Conservation (phyloP, 805 yeast genomes). For the Cyberlindnera mrakii region DNA sequence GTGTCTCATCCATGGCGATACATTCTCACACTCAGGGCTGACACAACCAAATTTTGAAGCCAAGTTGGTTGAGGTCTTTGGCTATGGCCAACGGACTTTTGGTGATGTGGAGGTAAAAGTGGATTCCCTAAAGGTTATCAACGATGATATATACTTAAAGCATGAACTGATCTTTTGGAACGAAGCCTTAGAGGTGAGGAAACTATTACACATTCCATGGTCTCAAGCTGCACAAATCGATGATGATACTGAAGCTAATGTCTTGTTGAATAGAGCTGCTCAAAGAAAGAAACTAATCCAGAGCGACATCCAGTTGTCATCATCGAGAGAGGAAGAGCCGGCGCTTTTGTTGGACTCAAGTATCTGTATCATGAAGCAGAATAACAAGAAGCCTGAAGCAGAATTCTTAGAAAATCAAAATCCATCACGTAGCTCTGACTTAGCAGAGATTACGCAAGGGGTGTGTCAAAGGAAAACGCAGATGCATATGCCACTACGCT, state of each 20-base stretch:
- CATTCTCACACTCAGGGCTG: slow-evolving; percentile 20
- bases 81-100: slow-evolving; percentile 16
- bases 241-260: not conserved
- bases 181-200: slow-evolving; percentile 20
- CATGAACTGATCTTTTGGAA: slow-evolving; percentile 34
- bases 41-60: slow-evolving; percentile 19
- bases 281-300: slow-evolving; percentile 6
- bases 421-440: slow-evolving; percentile 4
- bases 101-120: slow-evolving; percentile 27
- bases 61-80: slow-evolving; percentile 24
- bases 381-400: slow-evolving; percentile 1
- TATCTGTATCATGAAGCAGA: slow-evolving; percentile 14
- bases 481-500: too few relatives aligned
- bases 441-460: slow-evolving; percentile 10
- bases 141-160: slow-evolving; percentile 19
- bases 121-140: slow-evolving; percentile 20
- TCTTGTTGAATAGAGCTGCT: slow-evolving; percentile 1
- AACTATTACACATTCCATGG: slow-evolving; percentile 30
- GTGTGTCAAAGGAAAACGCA: slow-evolving; percentile 2
- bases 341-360: slow-evolving; percentile 17
- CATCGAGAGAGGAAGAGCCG: not conserved
- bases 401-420: slow-evolving; percentile 14
- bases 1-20: slow-evolving; percentile 22
- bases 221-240: slow-evolving; percentile 16
- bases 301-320: slow-evolving; percentile 1